Percentiles rank a stretch among this genome's conserved stretches.
Evolutionary conservation across 108 stramenopile genomes (phyloP).

Genomic region (Pseudonitzschia multistriata): DNA sequence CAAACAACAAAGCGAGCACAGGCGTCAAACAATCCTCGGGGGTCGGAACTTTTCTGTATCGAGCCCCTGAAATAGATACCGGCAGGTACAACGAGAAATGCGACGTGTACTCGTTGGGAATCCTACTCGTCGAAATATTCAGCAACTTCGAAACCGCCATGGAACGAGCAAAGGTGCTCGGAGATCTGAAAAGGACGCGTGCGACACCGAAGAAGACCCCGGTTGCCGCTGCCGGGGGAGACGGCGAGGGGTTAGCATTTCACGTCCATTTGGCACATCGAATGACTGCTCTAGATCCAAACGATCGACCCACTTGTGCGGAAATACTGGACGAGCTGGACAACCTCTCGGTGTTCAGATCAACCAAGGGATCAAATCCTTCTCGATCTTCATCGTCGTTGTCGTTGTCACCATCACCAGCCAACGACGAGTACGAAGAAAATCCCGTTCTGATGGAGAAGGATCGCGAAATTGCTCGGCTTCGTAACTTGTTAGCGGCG

Average conservation of each 20-base stretch:
- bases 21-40: conserved; percentile 18
- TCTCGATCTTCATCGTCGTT: background rate
- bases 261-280: conserved; percentile 6
- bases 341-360: background rate
- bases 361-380: background rate
- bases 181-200: background rate
- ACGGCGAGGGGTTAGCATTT: background rate
- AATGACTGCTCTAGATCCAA: conserved; percentile 1
- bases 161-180: conserved; percentile 36
- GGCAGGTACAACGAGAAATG: conserved; percentile 40
- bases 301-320: conserved; percentile 10
- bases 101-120: conserved; percentile 52
- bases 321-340: conserved; percentile 17
- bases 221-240: background rate
- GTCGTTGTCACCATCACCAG: background rate
- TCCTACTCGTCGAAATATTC: conserved; percentile 47
- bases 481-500: conserved; percentile 2
- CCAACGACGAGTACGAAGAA: background rate
- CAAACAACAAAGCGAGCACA: background rate
- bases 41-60: conserved; percentile 51
- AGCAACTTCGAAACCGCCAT: conserved; percentile 36
- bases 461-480: conserved; percentile 16
- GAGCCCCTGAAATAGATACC: conserved; percentile 47
- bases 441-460: background rate
- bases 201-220: background rate